Conservation (phyloP, 192 early-diverging fungal genomes). For the Funneliformis mosseae region DNA sequence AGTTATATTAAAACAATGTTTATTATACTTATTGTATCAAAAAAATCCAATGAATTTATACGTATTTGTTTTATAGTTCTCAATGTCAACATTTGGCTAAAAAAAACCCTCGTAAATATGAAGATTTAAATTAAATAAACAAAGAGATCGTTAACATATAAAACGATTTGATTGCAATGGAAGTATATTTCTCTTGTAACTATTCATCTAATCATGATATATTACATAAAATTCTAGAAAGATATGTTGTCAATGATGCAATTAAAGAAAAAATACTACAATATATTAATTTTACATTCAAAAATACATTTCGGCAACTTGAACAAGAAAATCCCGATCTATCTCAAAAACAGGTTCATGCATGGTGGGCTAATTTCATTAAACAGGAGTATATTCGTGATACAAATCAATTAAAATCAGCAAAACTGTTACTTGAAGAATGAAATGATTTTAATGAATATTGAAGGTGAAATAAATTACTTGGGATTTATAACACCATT, state of each 20-base stretch:
- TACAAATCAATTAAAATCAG: not conserved
- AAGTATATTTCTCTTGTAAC: no score
- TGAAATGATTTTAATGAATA: not conserved
- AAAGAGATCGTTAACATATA: no score
- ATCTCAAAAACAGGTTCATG: not conserved
- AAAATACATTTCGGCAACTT: not conserved
- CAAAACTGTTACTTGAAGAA: not conserved
- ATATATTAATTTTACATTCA: not conserved
- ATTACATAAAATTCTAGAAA: not conserved
- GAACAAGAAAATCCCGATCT: constrained; percentile 1
- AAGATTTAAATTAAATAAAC: no score
- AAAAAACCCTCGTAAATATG: no score
- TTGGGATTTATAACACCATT: constrained; percentile 11
- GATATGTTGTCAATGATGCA: not conserved
- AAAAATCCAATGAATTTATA: no score
- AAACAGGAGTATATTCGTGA: not conserved
- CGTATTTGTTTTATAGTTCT: no score
- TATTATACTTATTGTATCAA: no score
- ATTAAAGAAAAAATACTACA: constrained; percentile 3
- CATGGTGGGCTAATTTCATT: not conserved
- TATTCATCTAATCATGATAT: not conserved
- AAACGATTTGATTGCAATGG: no score
- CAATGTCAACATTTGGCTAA: no score
- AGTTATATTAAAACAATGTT: no score
- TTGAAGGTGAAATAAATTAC: not conserved